Percentiles rank a stretch among this genome's conserved stretches.
Evolutionary conservation across 805 yeast species (phyloP).

Genomic region (Ogataea parapolymorpha): DNA sequence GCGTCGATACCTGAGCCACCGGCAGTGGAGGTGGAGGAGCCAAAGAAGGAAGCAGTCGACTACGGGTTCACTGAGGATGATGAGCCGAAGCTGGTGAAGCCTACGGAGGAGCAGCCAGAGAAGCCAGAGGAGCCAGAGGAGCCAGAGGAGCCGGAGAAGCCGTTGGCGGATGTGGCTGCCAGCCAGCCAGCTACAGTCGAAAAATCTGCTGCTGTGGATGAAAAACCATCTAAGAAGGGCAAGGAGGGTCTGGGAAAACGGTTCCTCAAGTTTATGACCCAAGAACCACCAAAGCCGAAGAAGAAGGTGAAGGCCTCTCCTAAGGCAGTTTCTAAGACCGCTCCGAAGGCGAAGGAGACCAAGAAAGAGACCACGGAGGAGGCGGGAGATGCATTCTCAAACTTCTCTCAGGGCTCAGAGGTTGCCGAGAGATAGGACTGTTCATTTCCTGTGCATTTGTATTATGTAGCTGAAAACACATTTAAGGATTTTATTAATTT

Average conservation of each 20-base stretch:
- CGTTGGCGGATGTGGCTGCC: constrained; percentile 35
- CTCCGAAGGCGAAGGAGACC: constrained; percentile 5
- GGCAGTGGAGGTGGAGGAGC: constrained; percentile 25
- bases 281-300: constrained; percentile 22
- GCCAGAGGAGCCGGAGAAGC: constrained; percentile 26
- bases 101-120: constrained; percentile 15
- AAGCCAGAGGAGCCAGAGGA: constrained; percentile 29
- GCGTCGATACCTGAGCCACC: constrained; percentile 25
- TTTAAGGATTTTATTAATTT: too few species aligned
- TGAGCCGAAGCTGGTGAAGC: constrained; percentile 34
- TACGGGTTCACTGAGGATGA: constrained; percentile 28
- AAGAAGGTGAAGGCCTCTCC: constrained; percentile 15
- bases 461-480: constrained; percentile 1
- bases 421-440: constrained; percentile 13
- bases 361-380: constrained; percentile 9
- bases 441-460: constrained; percentile 10
- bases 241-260: constrained; percentile 21
- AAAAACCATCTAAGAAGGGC: constrained; percentile 2
- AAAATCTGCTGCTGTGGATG: neutral
- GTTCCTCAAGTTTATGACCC: constrained; percentile 21
- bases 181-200: constrained; percentile 22
- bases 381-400: constrained; percentile 34
- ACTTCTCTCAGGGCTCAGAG: constrained; percentile 45
- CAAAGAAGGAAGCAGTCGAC: constrained; percentile 23
- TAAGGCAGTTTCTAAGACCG: constrained; percentile 8